Evolutionary conservation across 305 asterid species (phyloP).

Genomic region (Withania somnifera): DNA sequence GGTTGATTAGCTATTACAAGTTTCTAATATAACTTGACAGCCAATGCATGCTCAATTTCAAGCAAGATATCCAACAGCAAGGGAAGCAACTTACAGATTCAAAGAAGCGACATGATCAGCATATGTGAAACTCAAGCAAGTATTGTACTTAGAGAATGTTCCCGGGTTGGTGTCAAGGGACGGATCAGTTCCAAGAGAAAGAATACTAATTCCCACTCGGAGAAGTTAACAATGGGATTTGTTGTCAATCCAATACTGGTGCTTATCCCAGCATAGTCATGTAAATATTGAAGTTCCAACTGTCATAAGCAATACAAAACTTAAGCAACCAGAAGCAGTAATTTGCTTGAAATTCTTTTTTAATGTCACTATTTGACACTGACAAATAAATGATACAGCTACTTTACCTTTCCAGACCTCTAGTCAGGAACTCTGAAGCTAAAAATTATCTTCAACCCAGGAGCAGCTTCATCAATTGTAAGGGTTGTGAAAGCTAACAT

Average conservation of each 20-base stretch:
- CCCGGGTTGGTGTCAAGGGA: slow-evolving; percentile 50
- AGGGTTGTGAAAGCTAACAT: slow-evolving; percentile 57
- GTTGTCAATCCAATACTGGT: slow-evolving; percentile 78
- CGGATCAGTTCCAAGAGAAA: slow-evolving; percentile 68
- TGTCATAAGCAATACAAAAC: slow-evolving; percentile 14
- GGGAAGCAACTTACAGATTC: slow-evolving; percentile 32
- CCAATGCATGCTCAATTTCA: neutral
- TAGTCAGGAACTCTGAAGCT: slow-evolving; percentile 81
- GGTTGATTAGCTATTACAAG: too few species aligned
- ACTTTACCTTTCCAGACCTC: slow-evolving; percentile 74
- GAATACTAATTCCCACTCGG: slow-evolving; percentile 45
- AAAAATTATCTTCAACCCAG: slow-evolving; percentile 69
- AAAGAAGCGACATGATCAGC: slow-evolving; percentile 46
- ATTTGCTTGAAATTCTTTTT: neutral
- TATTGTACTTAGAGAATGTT: slow-evolving; percentile 34
- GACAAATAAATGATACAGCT: too few species aligned
- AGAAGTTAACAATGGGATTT: slow-evolving; percentile 68
- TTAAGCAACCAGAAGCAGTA: neutral
- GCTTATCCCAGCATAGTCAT: slow-evolving; percentile 64
- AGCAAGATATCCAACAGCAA: neutral
- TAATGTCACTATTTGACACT: neutral
- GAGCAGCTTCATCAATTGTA: slow-evolving; percentile 60
- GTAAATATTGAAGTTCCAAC: slow-evolving; percentile 78
- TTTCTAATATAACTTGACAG: neutral
- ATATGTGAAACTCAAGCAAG: slow-evolving; percentile 43